Evolutionary conservation across 495 filamentous ascomycete species (phyloP).

Genomic region (Xylaria telfairii): DNA sequence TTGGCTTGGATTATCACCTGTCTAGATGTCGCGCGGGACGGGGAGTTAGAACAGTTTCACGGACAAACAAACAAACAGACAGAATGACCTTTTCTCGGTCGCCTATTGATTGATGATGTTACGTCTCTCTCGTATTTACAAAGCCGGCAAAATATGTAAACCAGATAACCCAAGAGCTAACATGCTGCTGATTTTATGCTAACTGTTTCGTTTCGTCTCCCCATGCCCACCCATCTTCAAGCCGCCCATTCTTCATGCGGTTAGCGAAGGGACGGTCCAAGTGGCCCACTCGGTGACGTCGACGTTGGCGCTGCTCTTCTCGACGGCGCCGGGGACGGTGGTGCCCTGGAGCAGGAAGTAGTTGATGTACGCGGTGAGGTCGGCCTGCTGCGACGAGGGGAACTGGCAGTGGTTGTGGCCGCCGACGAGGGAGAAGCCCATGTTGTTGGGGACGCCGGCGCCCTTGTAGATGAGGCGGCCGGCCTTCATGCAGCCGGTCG

Average conservation of each 20-base stretch:
- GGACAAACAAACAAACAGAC: background rate
- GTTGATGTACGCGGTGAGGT: slow-evolving; percentile 60
- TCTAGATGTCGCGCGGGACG: background rate
- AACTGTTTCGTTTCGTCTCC: background rate
- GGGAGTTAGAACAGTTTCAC: background rate
- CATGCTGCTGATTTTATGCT: slow-evolving; percentile 1
- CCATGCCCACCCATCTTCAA: too few species aligned
- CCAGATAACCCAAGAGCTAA: background rate
- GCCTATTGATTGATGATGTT: slow-evolving; percentile 2
- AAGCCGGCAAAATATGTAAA: slow-evolving; percentile 13
- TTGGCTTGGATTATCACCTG: slow-evolving; percentile 30
- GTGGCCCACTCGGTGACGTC: slow-evolving; percentile 48
- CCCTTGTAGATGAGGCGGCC: slow-evolving; percentile 58
- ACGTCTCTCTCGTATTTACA: slow-evolving; percentile 27
- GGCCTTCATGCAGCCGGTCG: slow-evolving; percentile 62
- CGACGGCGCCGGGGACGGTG: slow-evolving; percentile 44
- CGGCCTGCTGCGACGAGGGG: slow-evolving; percentile 53
- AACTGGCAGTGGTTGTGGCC: slow-evolving; percentile 62
- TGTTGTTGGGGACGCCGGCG: slow-evolving; percentile 51
- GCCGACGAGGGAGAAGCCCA: slow-evolving; percentile 60
- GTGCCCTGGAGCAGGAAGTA: slow-evolving; percentile 54
- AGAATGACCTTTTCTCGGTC: background rate
- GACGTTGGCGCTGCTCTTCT: slow-evolving; percentile 48
- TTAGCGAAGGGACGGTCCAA: slow-evolving; percentile 47
- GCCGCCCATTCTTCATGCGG: background rate